Conservation (phyloP, 805 yeast genomes). For the Spathaspora passalidarum region DNA sequence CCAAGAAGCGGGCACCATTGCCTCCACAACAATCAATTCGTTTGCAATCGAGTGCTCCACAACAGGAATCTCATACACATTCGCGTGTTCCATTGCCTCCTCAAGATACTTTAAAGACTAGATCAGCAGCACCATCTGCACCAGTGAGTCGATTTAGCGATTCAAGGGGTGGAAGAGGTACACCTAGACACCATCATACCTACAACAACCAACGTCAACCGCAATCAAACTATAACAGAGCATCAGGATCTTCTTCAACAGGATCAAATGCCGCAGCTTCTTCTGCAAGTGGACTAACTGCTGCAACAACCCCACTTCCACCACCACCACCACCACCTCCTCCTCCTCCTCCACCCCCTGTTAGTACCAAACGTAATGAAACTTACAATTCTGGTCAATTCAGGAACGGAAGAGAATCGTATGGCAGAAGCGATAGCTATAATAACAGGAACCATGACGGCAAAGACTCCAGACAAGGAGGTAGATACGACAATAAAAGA, state of each 20-base stretch:
- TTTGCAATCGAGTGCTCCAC: conserved; percentile 8
- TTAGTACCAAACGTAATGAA: conserved; percentile 11
- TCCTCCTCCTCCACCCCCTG: conserved; percentile 8
- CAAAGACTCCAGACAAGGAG: conserved; percentile 7
- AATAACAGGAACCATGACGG: conserved; percentile 5
- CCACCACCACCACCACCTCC: conserved; percentile 5
- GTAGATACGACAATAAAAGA: conserved; percentile 21
- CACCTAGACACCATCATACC: background rate
- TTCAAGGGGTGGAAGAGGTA: background rate
- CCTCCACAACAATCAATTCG: conserved; percentile 20
- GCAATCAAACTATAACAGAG: conserved; percentile 5
- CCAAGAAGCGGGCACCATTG: conserved; percentile 16
- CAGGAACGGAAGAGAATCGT: background rate
- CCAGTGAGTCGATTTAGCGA: background rate
- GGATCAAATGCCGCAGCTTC: background rate
- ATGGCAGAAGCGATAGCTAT: conserved; percentile 5
- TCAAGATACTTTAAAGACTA: conserved; percentile 4
- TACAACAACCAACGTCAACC: background rate
- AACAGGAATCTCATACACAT: background rate
- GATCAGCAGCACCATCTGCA: background rate
- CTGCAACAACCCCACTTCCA: conserved; percentile 14
- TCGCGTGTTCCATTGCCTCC: conserved; percentile 12
- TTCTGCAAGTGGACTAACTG: conserved; percentile 4
- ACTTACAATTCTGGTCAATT: conserved; percentile 1
- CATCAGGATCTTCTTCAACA: conserved; percentile 3